These are phyloP conservation scores for Diaporthe citri DNA, from an alignment of 2,329 filamentous ascomycete species.

Conservation along the genomic window DNA sequence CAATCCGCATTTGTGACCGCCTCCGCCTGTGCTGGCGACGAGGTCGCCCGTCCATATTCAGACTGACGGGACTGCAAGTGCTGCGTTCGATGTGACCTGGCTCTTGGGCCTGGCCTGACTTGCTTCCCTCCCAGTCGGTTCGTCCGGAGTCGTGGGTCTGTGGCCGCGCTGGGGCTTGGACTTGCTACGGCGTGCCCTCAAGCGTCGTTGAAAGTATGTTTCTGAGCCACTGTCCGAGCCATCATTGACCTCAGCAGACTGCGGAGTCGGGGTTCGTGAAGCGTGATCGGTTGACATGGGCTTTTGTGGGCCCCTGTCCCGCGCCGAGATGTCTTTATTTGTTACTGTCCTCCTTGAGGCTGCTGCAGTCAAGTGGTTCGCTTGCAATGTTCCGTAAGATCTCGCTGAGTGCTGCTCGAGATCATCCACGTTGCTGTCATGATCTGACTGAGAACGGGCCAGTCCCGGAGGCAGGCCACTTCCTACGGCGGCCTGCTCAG, in stretches of 20 bases:
- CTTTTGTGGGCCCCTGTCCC: no score
- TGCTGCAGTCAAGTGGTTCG: neutral
- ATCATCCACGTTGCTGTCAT: neutral
- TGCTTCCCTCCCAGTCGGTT: neutral
- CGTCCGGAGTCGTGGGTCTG: neutral
- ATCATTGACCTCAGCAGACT: neutral
- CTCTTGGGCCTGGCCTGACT: neutral
- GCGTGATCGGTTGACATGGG: neutral
- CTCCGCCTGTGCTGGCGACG: neutral
- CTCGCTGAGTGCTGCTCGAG: neutral
- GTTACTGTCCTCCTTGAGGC: no score
- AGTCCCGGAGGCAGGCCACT: neutral
- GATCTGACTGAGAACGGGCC: neutral
- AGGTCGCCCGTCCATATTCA: neutral
- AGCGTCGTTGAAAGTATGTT: constrained; percentile 32
- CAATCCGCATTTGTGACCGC: neutral
- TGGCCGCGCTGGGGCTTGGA: constrained; percentile 5
- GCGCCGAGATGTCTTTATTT: neutral
- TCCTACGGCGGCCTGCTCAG: neutral
- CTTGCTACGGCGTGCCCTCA: constrained; percentile 27
- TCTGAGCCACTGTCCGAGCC: constrained; percentile 36
- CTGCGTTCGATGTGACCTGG: neutral
- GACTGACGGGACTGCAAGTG: constrained; percentile 20
- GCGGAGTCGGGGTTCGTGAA: neutral
- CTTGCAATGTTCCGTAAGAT: neutral